Evolutionary conservation across 2,329 filamentous ascomycete species (phyloP).

Genomic region (Cryphonectria nitschkei): DNA sequence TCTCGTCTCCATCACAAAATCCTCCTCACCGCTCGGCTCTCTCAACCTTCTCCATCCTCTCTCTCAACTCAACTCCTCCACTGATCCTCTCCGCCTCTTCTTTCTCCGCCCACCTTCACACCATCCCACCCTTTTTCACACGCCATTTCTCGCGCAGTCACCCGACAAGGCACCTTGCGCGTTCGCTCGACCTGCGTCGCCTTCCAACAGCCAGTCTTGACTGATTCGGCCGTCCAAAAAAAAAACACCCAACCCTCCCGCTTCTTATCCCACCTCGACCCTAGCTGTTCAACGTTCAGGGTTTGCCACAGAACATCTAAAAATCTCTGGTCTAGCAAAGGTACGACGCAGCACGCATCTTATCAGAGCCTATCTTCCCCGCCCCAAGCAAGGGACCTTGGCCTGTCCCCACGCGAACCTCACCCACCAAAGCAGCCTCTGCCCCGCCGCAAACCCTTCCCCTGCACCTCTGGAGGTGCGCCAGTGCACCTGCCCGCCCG

Average conservation of each 20-base stretch:
- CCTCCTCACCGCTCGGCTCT: constrained; percentile 18
- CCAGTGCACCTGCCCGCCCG: constrained; percentile 5
- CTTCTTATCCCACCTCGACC: neutral
- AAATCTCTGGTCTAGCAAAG: constrained; percentile 6
- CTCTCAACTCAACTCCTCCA: constrained; percentile 21
- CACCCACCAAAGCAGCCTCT: constrained; percentile 17
- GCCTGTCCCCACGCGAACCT: constrained; percentile 14
- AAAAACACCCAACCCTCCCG: neutral
- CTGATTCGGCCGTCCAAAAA: neutral
- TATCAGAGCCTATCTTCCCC: constrained; percentile 29
- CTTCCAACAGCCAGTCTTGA: neutral
- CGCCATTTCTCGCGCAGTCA: neutral
- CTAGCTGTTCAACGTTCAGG: neutral
- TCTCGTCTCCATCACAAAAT: constrained; percentile 19
- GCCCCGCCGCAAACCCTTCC: constrained; percentile 30
- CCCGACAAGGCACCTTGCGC: neutral
- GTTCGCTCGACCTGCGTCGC: neutral
- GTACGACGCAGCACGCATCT: neutral
- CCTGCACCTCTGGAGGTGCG: constrained; percentile 14
- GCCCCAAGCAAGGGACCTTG: constrained; percentile 17
- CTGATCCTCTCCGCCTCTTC: constrained; percentile 17
- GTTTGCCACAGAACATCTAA: neutral
- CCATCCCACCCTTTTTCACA: neutral
- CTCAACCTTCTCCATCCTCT: constrained; percentile 26
- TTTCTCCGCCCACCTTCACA: neutral